Base-by-base conservation (phyloP, 2,329 filamentous ascomycete genomes). In the Colletotrichum coccodes region DNA sequence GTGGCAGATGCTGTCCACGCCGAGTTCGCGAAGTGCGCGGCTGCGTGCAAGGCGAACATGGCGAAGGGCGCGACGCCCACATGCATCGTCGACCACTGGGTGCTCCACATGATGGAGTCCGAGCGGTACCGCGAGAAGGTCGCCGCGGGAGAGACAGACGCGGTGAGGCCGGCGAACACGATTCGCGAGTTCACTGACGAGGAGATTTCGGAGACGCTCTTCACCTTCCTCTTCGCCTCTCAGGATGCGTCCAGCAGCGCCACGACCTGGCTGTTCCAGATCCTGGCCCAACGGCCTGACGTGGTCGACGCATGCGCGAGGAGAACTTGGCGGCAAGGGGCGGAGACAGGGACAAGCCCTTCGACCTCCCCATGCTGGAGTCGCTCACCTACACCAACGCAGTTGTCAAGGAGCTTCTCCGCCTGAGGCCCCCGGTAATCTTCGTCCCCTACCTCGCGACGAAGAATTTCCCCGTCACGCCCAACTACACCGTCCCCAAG, bases 1-100 rank as follows among this genome's bases (percentile, higher is more conserved):
- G 89, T 87, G 6, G 89, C 92, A 34, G 90, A 94, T 74, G 90
- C 90, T 79, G 91, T 94, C 1, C 82, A 92, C 26, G 85, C 83
- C 16, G 91, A 93, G 73, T 95, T 95, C 73, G 82, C 89, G 56
- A 89, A 88, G 74, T 94, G 91, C 75, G 90, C 92, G 23, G 90
- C 90, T 1, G 91, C 91, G 76, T 89, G 90, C 76, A 93, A 92
- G 77, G 86, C 88, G 21, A 87, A 89, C 72, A 92, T 95, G 90
- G 87, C 89, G 66, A 84, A 87, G 40, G 92, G 92, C 70, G 91
- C 89, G 40, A 81, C 89, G 72, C 85, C 92, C 18, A 88, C 87
- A 30, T 94, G 92, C 77, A 94, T 94, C 73, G 89, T 95, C 76
- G 92, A 95, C 77, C 89, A 89, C 44, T 95, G 93, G 93, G 85